Conservation (phyloP, 805 yeast species). For the Isabelozyma gotoi region DNA sequence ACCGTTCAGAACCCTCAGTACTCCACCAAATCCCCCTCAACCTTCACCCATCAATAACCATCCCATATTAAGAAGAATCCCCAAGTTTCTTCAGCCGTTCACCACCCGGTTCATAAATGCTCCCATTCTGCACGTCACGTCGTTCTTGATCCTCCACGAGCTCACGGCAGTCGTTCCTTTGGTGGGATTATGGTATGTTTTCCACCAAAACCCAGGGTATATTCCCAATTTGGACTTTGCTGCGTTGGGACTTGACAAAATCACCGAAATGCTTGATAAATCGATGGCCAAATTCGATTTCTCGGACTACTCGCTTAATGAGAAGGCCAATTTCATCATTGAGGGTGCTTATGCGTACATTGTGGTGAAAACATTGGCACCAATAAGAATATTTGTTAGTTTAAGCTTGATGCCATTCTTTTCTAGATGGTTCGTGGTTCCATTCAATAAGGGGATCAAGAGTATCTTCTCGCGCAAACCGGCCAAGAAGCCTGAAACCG, state of each 20-base stretch:
- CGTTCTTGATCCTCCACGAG: slow-evolving; percentile 72
- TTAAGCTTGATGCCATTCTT: slow-evolving; percentile 57
- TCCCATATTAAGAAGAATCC: slow-evolving; percentile 37
- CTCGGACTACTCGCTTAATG: slow-evolving; percentile 38
- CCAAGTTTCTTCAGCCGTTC: slow-evolving; percentile 50
- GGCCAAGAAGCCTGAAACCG: slow-evolving; percentile 3
- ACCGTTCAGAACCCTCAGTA: not conserved
- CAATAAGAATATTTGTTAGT: slow-evolving; percentile 52
- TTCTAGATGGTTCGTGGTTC: slow-evolving; percentile 51
- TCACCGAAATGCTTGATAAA: slow-evolving; percentile 56
- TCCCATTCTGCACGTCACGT: slow-evolving; percentile 59
- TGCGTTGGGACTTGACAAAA: slow-evolving; percentile 58
- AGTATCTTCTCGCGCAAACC: slow-evolving; percentile 2
- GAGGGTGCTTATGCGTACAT: slow-evolving; percentile 80
- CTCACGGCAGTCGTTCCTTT: slow-evolving; percentile 73
- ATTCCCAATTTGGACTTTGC: slow-evolving; percentile 54
- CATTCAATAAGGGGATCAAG: slow-evolving; percentile 33
- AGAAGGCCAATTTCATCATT: slow-evolving; percentile 53
- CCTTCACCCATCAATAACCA: slow-evolving; percentile 4
- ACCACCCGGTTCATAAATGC: slow-evolving; percentile 51
- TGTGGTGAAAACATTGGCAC: slow-evolving; percentile 59
- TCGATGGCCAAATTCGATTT: slow-evolving; percentile 42
- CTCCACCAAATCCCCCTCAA: not conserved
- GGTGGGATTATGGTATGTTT: slow-evolving; percentile 62
- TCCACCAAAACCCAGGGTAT: slow-evolving; percentile 54